Percentiles rank a stretch among this genome's conserved stretches.
phyloP scores from a whole-genome alignment of 208 protist species.

The Trypanosoma vivax region DNA sequence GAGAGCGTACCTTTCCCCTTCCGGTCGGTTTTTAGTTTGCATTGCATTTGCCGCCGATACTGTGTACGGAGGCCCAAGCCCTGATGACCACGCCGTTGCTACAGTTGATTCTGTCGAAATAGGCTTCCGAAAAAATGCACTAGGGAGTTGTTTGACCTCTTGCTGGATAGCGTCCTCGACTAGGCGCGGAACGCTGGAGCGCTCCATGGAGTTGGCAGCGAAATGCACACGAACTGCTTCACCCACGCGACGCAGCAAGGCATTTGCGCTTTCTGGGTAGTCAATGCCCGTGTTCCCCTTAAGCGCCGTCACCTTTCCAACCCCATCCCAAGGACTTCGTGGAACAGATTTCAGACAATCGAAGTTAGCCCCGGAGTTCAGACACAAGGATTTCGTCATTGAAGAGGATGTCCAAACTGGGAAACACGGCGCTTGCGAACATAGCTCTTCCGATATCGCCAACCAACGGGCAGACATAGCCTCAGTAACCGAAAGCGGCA shows the following conservation, averaged over 20 bases:
- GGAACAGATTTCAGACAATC: too few species aligned
- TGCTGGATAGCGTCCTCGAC: slow-evolving; percentile 26
- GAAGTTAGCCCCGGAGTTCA: too few species aligned
- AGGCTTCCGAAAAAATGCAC: not conserved
- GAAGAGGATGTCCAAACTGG: slow-evolving; percentile 14
- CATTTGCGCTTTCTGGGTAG: slow-evolving; percentile 5
- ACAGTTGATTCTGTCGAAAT: not conserved
- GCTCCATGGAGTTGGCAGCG: slow-evolving; percentile 6
- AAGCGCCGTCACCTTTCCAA: too few species aligned
- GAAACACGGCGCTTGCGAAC: not conserved
- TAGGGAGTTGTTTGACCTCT: slow-evolving; percentile 26
- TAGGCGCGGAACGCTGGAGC: slow-evolving; percentile 27
- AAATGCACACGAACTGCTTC: slow-evolving; percentile 49
- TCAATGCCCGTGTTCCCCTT: too few species aligned
- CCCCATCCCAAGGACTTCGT: too few species aligned
- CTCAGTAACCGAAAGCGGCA: slow-evolving; percentile 2
- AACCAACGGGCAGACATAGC: slow-evolving; percentile 14
- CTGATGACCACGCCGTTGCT: too few species aligned
- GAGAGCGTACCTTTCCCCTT: too few species aligned
- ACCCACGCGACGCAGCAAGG: slow-evolving; percentile 38
- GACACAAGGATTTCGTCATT: not conserved
- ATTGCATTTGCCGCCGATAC: too few species aligned
- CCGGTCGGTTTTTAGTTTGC: too few species aligned
- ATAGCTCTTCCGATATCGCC: slow-evolving; percentile 6
- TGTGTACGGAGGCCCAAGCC: too few species aligned